Conservation (phyloP, 2,329 filamentous ascomycete species). For the Fusarium haematococcum region DNA sequence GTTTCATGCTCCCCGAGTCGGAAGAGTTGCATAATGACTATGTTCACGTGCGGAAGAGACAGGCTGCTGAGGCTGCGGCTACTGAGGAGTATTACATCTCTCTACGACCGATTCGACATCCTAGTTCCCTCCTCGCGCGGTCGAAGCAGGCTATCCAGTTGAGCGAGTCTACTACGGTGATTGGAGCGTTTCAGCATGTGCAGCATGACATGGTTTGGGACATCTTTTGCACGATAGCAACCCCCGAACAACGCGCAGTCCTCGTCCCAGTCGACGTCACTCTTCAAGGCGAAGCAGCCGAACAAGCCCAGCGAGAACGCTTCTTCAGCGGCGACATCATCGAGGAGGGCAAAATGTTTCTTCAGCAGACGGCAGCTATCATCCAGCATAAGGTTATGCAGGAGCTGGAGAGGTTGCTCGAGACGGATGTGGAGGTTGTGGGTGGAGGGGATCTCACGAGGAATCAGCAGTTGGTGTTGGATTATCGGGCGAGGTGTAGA, state of each 20-base stretch:
- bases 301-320: conserved; percentile 37
- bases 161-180: conserved; percentile 39
- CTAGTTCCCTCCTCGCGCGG: conserved; percentile 60
- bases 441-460: conserved; percentile 55
- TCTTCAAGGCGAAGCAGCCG: conserved; percentile 43
- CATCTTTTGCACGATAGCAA: conserved; percentile 56
- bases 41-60: conserved; percentile 64
- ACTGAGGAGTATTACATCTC: conserved; percentile 65
- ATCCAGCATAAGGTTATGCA: conserved; percentile 58
- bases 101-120: conserved; percentile 59
- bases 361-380: conserved; percentile 54
- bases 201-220: conserved; percentile 66
- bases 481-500: conserved; percentile 63
- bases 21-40: conserved; percentile 69
- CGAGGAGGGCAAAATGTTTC: conserved; percentile 41
- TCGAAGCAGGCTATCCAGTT: conserved; percentile 53
- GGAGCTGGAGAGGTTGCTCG: conserved; percentile 59
- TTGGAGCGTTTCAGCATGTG: conserved; percentile 61
- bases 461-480: conserved; percentile 61
- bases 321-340: conserved; percentile 50
- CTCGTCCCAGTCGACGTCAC: conserved; percentile 41
- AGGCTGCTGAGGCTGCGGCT: conserved; percentile 28
- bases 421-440: conserved; percentile 58
- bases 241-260: conserved; percentile 45
- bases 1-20: conserved; percentile 66